phyloP scores from a whole-genome alignment of 2,329 filamentous ascomycete genomes.

The Exophiala sideris region DNA sequence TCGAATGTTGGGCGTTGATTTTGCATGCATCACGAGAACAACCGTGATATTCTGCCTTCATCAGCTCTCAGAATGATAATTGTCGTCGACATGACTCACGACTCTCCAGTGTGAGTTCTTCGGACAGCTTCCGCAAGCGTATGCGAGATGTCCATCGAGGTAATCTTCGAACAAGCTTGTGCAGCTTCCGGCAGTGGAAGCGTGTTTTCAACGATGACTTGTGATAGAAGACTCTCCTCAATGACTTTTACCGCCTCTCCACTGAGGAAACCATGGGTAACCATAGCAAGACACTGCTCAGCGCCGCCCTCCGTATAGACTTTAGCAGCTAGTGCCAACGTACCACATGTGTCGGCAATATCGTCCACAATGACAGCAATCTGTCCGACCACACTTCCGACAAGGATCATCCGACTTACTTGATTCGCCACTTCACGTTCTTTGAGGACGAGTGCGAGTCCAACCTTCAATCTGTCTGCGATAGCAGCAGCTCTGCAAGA shows the following conservation, averaged over 20 bases:
- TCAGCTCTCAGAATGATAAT: too few species aligned
- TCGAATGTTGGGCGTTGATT: too few species aligned
- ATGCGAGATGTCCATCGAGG: constrained; percentile 85
- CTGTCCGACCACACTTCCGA: constrained; percentile 85
- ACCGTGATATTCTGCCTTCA: too few species aligned
- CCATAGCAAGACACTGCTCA: constrained; percentile 82
- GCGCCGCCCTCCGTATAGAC: constrained; percentile 84
- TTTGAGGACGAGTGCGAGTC: constrained; percentile 93
- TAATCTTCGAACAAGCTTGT: constrained; percentile 66
- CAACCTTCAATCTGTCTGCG: constrained; percentile 81
- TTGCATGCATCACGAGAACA: too few species aligned
- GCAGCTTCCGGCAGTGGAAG: constrained; percentile 65
- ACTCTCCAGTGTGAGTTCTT: constrained; percentile 48
- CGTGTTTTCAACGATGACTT: constrained; percentile 85
- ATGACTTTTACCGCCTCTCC: constrained; percentile 82
- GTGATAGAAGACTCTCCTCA: constrained; percentile 71
- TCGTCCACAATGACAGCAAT: constrained; percentile 94
- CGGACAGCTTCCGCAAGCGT: constrained; percentile 55
- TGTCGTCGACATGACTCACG: constrained; percentile 1
- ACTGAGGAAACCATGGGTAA: constrained; percentile 86
- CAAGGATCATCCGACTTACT: constrained; percentile 86
- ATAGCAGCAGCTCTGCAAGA: constrained; percentile 72
- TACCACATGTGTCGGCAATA: constrained; percentile 94
- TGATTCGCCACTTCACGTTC: constrained; percentile 84
- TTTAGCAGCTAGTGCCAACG: constrained; percentile 77